Conservation (phyloP, 345 rosid species). For the Eucalyptus polyanthemos region DNA sequence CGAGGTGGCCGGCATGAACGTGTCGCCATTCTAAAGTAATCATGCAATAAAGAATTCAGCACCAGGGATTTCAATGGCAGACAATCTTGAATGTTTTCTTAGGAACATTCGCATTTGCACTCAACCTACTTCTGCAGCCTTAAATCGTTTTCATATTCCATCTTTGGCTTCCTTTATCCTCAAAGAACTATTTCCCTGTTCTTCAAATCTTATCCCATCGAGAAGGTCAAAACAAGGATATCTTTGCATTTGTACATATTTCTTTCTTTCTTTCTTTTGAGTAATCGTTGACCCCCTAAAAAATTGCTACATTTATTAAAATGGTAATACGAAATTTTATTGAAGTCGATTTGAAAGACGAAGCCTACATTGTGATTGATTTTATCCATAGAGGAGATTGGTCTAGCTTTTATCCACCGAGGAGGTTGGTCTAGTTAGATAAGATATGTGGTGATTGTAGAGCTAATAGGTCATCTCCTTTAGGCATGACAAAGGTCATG, state of each 20-base stretch:
- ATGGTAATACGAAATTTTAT: neutral
- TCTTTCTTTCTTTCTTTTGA: neutral
- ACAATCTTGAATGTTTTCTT: neutral
- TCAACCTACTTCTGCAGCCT: neutral
- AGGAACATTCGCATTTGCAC: neutral
- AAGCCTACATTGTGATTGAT: fast-evolving
- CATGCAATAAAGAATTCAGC: neutral
- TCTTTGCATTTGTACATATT: neutral
- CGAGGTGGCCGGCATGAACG: neutral
- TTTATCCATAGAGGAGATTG: neutral
- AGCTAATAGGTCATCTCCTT: neutral
- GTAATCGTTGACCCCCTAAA: neutral
- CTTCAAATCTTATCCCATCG: neutral
- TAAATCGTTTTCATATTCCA: neutral
- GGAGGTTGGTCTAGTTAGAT: neutral
- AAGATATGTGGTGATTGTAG: neutral
- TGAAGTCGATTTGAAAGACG: fast-evolving
- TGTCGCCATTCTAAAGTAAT: neutral
- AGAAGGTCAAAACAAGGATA: neutral
- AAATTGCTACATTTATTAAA: neutral
- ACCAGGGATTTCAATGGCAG: neutral
- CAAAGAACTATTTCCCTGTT: neutral
- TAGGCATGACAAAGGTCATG: neutral
- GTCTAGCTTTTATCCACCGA: neutral
- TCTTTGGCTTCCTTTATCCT: neutral